Percentiles rank a stretch among this genome's conserved stretches.
These are phyloP conservation scores for Marasmius oreades DNA, from an alignment of 1,284 basidiomycete species.

Conservation along the genomic window DNA sequence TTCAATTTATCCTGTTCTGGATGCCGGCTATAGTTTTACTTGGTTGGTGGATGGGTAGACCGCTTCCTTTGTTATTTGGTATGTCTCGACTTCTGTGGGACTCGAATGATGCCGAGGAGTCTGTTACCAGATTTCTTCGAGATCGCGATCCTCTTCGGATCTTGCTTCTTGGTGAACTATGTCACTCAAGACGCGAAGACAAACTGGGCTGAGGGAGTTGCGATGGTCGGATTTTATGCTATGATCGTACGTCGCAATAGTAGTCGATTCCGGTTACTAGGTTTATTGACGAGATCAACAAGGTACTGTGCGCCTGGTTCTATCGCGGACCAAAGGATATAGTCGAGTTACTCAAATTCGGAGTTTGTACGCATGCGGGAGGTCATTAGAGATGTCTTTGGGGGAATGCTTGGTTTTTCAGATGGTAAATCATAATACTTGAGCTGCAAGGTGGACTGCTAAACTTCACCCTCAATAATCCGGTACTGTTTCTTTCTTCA, in stretches of 20 bases:
- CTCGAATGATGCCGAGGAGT: background rate
- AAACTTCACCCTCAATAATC: too few species aligned
- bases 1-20: conserved; percentile 14
- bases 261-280: background rate
- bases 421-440: background rate
- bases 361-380: background rate
- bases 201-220: conserved; percentile 42
- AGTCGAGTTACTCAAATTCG: background rate
- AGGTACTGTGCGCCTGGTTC: conserved; percentile 9
- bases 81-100: background rate
- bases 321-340: conserved; percentile 4
- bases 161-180: conserved; percentile 47
- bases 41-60: conserved; percentile 7
- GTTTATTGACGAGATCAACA: background rate
- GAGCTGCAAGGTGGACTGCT: too few species aligned
- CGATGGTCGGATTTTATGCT: conserved; percentile 39
- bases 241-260: conserved; percentile 37
- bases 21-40: conserved; percentile 12
- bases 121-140: conserved; percentile 37
- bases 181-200: conserved; percentile 45
- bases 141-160: conserved; percentile 36
- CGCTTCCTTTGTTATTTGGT: conserved; percentile 35
- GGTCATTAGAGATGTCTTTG: background rate
- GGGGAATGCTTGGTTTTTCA: background rate
- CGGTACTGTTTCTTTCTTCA: too few species aligned